Evolutionary conservation across 169 alveolate species (phyloP).

Genomic region (Ichthyophthirius multifiliis): DNA sequence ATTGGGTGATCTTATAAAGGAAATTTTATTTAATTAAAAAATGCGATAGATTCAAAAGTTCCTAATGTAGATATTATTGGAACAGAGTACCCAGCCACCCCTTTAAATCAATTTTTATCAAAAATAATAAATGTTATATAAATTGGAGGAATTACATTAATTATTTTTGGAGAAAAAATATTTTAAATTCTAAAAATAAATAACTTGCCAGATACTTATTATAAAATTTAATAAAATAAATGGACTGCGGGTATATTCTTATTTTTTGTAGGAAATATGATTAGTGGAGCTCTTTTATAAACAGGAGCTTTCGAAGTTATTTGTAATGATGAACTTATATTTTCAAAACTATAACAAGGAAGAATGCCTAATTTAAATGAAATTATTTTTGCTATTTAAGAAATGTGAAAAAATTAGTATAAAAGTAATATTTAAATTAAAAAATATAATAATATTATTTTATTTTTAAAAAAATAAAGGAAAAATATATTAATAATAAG

Average conservation of each 20-base stretch:
- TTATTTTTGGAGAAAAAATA: not conserved
- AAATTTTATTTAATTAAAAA: not conserved
- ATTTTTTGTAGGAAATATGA: not conserved
- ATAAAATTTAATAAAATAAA: not conserved
- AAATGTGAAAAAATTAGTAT: not conserved
- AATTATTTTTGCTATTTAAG: not conserved
- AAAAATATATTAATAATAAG: too few species aligned
- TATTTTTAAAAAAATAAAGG: too few species aligned
- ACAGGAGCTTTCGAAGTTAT: constrained; percentile 3
- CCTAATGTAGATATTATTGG: not conserved
- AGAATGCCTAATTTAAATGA: constrained; percentile 10
- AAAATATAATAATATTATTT: too few species aligned
- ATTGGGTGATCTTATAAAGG: constrained; percentile 7
- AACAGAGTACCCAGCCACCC: not conserved
- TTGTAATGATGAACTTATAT: not conserved
- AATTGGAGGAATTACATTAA: not conserved
- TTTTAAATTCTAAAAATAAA: not conserved
- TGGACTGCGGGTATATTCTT: not conserved
- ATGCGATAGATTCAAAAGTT: not conserved
- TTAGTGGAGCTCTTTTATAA: not conserved
- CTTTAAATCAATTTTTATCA: not conserved
- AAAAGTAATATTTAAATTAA: too few species aligned
- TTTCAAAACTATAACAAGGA: not conserved
- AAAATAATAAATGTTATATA: not conserved
- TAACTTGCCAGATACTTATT: not conserved